Evolutionary conservation across 306 rosid genomes (phyloP), one percentile per base, ranked within the genome.

Genomic region (Pterocarpus santalinus): DNA sequence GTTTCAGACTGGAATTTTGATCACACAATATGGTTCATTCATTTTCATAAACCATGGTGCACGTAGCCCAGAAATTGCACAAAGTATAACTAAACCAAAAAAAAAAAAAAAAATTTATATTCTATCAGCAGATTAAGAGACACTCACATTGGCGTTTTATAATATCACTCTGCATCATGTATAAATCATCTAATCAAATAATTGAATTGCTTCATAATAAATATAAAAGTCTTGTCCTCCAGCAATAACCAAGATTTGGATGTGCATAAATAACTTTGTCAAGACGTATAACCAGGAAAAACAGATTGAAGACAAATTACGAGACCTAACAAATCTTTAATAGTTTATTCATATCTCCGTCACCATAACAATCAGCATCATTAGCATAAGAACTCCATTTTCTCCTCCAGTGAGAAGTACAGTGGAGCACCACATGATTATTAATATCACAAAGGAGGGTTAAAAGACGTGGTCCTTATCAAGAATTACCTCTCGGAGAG

Each of bases 401-500:
- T 41, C 62, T 60, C 51, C 35, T 46, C 58, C 8, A 28, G 14
- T 6, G 67, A 52, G 33, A 64, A 41, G 74, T 30, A 13, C 65
- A 56, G 38, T 1, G 22, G 16, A 60, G 77, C 33, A 16, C 13
- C 5, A 47, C 56, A 35, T 62, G 6, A 35, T 8, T 14, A 67
- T 33, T 47, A 78, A 4, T 28, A 13, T 46, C 67, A 65, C 56
- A 28, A 68, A 58, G 38, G 49, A 35, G 57, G 58, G 17, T 72
- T 17, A 4, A 28, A 57, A 58, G 17, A 4, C 62, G 47, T 14
- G 66, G 22, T 28, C 67, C 10, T 68, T 5, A 32, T n/a, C 15
- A 15, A 39, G 41, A 52, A 71, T 73, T 83, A 91, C 98, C 97
- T 94, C 84, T 94, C 98, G 53, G 82, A 89, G 78, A 91, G 90